Conservation (phyloP, 23 red algal species). For the Gracilaria caudata region DNA sequence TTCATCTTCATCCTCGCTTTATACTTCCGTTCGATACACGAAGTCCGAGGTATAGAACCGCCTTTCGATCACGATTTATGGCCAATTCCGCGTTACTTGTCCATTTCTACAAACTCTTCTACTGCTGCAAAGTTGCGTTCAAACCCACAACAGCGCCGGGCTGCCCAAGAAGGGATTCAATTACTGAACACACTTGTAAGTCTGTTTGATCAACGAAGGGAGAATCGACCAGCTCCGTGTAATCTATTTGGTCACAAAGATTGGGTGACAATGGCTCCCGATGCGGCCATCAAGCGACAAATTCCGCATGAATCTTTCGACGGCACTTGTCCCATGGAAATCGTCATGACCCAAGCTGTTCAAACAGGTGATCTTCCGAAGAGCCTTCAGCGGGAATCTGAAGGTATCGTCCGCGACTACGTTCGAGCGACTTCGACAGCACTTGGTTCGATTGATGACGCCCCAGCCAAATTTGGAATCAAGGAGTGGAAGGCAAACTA, state of each 20-base stretch:
- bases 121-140: slow-evolving; percentile 9
- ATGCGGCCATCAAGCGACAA: slow-evolving; percentile 6
- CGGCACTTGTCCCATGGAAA: slow-evolving; percentile 15
- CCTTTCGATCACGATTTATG: background rate
- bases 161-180: background rate
- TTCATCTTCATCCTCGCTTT: background rate
- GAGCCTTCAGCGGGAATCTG: background rate
- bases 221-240: background rate
- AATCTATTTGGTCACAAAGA: slow-evolving; percentile 1
- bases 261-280: background rate
- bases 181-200: background rate
- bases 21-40: background rate
- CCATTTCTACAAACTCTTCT: slow-evolving; percentile 18
- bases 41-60: background rate
- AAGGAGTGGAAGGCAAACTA: background rate
- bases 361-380: background rate
- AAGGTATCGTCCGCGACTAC: background rate
- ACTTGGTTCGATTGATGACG: background rate
- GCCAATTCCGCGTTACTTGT: slow-evolving; percentile 5
- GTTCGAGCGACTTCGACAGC: background rate
- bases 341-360: slow-evolving; percentile 5
- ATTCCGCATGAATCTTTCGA: slow-evolving; percentile 7
- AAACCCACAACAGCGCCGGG: background rate
- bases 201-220: slow-evolving; percentile 3
- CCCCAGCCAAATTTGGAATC: background rate